These are phyloP conservation scores for Malbranchea zuffiana DNA, from an alignment of 2,329 filamentous ascomycete genomes.

Conservation along the genomic window DNA sequence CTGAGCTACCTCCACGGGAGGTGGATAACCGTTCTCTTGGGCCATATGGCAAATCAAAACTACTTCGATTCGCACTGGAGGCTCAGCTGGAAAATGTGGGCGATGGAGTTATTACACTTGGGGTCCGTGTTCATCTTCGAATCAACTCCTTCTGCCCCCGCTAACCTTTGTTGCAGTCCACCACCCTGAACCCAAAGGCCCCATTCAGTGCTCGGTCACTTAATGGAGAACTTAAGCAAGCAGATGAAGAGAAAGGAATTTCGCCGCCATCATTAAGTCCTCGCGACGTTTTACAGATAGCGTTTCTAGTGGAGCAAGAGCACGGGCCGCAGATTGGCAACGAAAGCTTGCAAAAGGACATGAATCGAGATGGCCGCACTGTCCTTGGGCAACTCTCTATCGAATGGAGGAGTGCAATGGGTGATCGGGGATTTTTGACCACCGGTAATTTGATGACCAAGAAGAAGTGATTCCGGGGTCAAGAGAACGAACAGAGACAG, in stretches of 20 bases:
- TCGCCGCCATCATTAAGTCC: constrained; percentile 45
- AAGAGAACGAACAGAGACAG: background rate
- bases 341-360: constrained; percentile 42
- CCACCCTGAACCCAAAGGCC: constrained; percentile 40
- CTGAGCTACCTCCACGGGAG: constrained; percentile 44
- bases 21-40: constrained; percentile 37
- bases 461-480: constrained; percentile 22
- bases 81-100: constrained; percentile 93
- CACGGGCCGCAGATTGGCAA: constrained; percentile 35
- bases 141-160: background rate
- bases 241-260: constrained; percentile 23
- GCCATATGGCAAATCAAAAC: constrained; percentile 33
- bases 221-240: constrained; percentile 42
- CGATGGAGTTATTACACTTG: constrained; percentile 69
- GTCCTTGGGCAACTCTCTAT: constrained; percentile 73
- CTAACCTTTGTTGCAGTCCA: constrained; percentile 26
- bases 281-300: constrained; percentile 54
- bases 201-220: constrained; percentile 45
- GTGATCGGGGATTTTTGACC: constrained; percentile 73
- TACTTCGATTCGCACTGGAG: constrained; percentile 62
- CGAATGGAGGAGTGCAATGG: constrained; percentile 82
- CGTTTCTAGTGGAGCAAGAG: constrained; percentile 50
- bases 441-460: constrained; percentile 62
- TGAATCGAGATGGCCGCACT: constrained; percentile 43
- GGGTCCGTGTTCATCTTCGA: constrained; percentile 37